Evolutionary conservation across 768 basidiomycete genomes (phyloP), one percentile per base, ranked within the genome.

Genomic region (Brasilioporus rufonigricans): DNA sequence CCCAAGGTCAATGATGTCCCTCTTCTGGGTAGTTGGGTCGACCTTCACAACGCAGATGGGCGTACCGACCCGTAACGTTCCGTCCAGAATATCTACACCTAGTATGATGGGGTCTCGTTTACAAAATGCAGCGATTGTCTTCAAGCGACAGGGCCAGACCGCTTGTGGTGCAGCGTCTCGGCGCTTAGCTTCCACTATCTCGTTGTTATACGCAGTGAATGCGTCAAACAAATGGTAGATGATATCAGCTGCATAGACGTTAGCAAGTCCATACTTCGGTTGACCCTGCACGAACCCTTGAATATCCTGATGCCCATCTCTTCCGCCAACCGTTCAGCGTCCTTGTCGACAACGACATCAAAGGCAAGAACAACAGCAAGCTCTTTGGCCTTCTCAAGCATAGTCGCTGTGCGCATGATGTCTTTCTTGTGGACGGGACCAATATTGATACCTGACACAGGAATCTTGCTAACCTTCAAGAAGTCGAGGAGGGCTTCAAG

Each of bases 221-320:
- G 93, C 84, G 67, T 98, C 95, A 68, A 98, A 98, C 43, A 99
- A 75, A 70, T 98, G 96, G 72, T 99, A 99, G 63, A 99, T 98
- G 69, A 98, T 98, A 71, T 97, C 94, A 58, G 96, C 96, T 98
- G 69, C 26, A 58, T 2, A 8, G 11, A 9, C 8, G 36, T 54
- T 14, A 61, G 58, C 31, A n/a, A 24, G 29, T 29, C 4, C 16
- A 29, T n/a, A 27, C 39, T 10, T 45, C 48, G 26, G 2, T 27
- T n/a, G 18, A 31, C 21, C 14, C n/a, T n/a, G 18, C 9, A 35
- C 56, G 43, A 57, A 95, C 96, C 95, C 77, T 87, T 94, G 81
- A 98, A 99, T 62, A 99, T 74, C 59, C 82, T 83, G 66, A 99
- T 87, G 32, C 95, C 95, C 81, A 93, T 88, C 67, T 98, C 94